Percentiles rank a stretch among this genome's conserved stretches.
Conservation (phyloP, 768 basidiomycete species). For the Lyophyllum shimeji region DNA sequence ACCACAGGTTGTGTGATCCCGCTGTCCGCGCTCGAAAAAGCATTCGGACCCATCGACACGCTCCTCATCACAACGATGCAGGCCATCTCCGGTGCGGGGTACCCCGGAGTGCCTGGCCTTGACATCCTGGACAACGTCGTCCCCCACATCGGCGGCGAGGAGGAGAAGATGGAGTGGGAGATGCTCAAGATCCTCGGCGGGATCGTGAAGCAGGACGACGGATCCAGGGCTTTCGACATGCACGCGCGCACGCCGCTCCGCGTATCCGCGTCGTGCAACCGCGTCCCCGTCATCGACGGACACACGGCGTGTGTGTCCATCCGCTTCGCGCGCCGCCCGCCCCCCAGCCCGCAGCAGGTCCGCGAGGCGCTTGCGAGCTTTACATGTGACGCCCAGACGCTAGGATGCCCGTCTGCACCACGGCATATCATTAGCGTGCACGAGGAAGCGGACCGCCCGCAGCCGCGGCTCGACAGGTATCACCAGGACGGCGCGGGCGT, state of each 20-base stretch:
- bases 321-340: conserved; percentile 74
- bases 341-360: conserved; percentile 86
- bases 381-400: conserved; percentile 71
- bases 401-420: conserved; percentile 85
- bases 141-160: conserved; percentile 90
- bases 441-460: conserved; percentile 89
- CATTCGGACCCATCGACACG: conserved; percentile 92
- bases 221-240: conserved; percentile 75
- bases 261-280: conserved; percentile 90
- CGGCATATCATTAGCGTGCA: conserved; percentile 86
- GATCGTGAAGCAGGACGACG: conserved; percentile 54
- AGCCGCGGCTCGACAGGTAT: conserved; percentile 90
- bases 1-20: conserved; percentile 93
- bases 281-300: conserved; percentile 94
- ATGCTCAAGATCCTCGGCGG: conserved; percentile 95
- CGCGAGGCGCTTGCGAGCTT: conserved; percentile 76
- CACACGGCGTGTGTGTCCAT: conserved; percentile 91
- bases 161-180: conserved; percentile 99
- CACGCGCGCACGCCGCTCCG: conserved; percentile 79
- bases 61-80: conserved; percentile 95
- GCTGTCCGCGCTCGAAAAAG: conserved; percentile 84
- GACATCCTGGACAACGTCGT: conserved; percentile 97
- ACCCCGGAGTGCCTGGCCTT: conserved; percentile 86
- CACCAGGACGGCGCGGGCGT: conserved; percentile 91
- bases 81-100: conserved; percentile 97